Conservation (phyloP, 805 yeast genomes). For the Saturnispora halmiae region DNA sequence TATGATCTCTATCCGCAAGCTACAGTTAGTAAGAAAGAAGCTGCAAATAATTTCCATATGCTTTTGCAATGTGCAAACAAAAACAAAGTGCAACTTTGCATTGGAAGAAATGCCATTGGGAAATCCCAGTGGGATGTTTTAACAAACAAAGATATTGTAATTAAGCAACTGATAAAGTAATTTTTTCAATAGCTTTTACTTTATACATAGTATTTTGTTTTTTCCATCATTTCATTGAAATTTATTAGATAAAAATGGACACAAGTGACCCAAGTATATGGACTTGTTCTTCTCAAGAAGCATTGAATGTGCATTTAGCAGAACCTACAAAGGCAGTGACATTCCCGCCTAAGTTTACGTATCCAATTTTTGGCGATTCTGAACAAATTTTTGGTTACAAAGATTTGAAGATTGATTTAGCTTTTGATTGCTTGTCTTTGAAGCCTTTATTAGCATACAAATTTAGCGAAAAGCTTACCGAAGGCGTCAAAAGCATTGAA, state of each 20-base stretch:
- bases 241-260: slow-evolving; percentile 12
- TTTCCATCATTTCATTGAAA: background rate
- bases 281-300: slow-evolving; percentile 68
- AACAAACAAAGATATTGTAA: slow-evolving; percentile 14
- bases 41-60: slow-evolving; percentile 17
- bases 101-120: slow-evolving; percentile 13
- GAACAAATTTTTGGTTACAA: slow-evolving; percentile 83
- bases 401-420: slow-evolving; percentile 53
- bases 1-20: background rate
- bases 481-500: slow-evolving; percentile 52
- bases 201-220: background rate
- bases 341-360: slow-evolving; percentile 76
- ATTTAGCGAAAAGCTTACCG: slow-evolving; percentile 43
- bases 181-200: background rate
- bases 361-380: slow-evolving; percentile 87
- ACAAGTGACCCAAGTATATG: slow-evolving; percentile 37
- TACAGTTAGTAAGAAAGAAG: slow-evolving; percentile 11
- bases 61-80: slow-evolving; percentile 17
- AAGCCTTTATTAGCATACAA: slow-evolving; percentile 61
- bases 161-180: slow-evolving; percentile 1
- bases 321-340: slow-evolving; percentile 49
- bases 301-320: slow-evolving; percentile 41
- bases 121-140: slow-evolving; percentile 22
- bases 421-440: slow-evolving; percentile 68
- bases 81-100: slow-evolving; percentile 13